Percentiles rank a stretch among this genome's conserved stretches.
These are phyloP conservation scores for Trebouxia gelatinosa DNA, from an alignment of 163 green algal genomes.

Conservation along the genomic window DNA sequence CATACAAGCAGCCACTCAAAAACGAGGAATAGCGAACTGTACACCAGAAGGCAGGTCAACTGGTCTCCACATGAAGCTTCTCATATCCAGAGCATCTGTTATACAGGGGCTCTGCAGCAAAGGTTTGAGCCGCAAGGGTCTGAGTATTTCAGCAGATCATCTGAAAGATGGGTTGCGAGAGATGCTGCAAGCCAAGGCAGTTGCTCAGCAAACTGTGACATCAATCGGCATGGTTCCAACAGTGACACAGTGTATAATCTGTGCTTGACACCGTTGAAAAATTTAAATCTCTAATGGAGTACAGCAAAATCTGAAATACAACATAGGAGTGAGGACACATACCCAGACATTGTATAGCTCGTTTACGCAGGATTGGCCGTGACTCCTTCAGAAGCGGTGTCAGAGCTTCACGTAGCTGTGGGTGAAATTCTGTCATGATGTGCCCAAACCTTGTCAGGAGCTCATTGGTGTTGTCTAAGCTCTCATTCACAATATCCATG, in stretches of 20 bases:
- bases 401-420: constrained; percentile 56
- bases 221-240: no score
- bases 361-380: constrained; percentile 63
- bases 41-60: no score
- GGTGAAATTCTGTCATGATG: constrained; percentile 56
- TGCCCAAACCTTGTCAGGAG: constrained; percentile 70
- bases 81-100: no score
- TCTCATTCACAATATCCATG: constrained; percentile 13
- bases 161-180: constrained; percentile 46
- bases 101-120: no score
- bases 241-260: no score
- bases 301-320: not conserved
- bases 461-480: constrained; percentile 82
- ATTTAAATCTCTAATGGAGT: not conserved
- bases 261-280: not conserved
- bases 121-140: no score
- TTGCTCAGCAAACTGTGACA: constrained; percentile 2
- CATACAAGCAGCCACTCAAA: no score
- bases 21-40: no score
- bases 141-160: constrained; percentile 43
- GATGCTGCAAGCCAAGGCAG: constrained; percentile 36
- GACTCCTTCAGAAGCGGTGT: constrained; percentile 67
- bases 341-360: constrained; percentile 80
- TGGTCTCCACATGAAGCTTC: no score
- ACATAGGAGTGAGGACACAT: not conserved